Evolutionary conservation across 2,329 filamentous ascomycete species (phyloP), one percentile per base, ranked within the genome.

Genomic region (Falciphora oryzae): DNA sequence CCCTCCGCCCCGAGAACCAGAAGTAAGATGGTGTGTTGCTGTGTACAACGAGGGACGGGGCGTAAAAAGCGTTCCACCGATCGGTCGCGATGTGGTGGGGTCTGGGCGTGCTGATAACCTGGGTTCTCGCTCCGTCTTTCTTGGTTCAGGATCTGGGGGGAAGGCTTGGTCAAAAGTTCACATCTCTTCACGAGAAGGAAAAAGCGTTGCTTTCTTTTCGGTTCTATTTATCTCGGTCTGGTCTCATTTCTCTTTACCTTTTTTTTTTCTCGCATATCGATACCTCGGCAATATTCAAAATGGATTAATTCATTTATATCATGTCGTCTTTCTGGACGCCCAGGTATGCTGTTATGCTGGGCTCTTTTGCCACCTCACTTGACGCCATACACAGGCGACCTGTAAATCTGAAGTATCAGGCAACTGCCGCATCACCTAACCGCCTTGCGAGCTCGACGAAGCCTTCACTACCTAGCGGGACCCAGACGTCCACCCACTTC

Each of bases 1-100:
- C 87, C 75, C 90, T 95, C 76, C 90, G 91, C 76, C 91, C 91
- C 71, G 91, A 95, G 85, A 94, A 94, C 85, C 86, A 90, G 81
- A 89, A 91, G 80, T 91, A 89, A 83, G 67, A 61, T 58, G 27
- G 18, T n/a, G 8, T n/a, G 50, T 25, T 61, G 4, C 27, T 25
- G n/a, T n/a, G 14, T 53, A n/a, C 18, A n/a, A 25, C 22, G 44
- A 53, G 44, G 44, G 44, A 53, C 8, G 14, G 61, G 58, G 29
- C 28, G 58, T 29, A 10, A 29, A 60, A 29, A 60, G 29, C 57
- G 58, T 35, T 13, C n/a, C 28, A 35, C n/a, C 18, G 27, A 60
- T n/a, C 5, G 58, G 10, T n/a, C 8, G 58, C 32, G 11, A 22
- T 32, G 22, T 60, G 25, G 58, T 16, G 29, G 58, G 32, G 35